Percentiles rank a stretch among this genome's conserved stretches.
Evolutionary conservation across 768 basidiomycete genomes (phyloP).

Genomic region (Hysterangium stoloniferum): DNA sequence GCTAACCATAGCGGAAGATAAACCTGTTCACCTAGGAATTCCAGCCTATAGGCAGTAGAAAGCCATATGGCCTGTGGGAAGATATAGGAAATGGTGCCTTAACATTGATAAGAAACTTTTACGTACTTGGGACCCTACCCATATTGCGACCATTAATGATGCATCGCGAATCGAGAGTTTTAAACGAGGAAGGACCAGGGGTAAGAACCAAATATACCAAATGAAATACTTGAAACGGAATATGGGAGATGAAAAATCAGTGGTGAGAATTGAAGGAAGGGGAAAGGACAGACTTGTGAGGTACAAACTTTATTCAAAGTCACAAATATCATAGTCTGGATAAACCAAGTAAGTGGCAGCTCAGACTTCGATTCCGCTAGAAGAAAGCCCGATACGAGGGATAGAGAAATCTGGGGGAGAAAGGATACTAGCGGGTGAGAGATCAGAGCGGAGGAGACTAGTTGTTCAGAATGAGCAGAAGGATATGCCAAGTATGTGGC

Average conservation of each 20-base stretch:
- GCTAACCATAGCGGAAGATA: slow-evolving; percentile 74
- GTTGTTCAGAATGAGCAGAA: slow-evolving; percentile 7
- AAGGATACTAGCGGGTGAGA: slow-evolving; percentile 63
- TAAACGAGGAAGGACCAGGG: slow-evolving; percentile 67
- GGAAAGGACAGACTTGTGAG: slow-evolving; percentile 58
- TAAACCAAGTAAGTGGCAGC: slow-evolving; percentile 79
- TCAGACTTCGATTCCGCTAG: slow-evolving; percentile 53
- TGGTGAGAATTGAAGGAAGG: background rate
- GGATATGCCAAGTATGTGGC: slow-evolving; percentile 86
- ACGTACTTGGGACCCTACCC: slow-evolving; percentile 56
- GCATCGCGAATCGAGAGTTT: slow-evolving; percentile 39
- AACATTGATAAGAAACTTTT: background rate
- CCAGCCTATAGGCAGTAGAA: slow-evolving; percentile 81
- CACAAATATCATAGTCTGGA: slow-evolving; percentile 89
- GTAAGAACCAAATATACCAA: slow-evolving; percentile 90
- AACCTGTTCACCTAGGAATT: slow-evolving; percentile 74
- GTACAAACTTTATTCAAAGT: slow-evolving; percentile 98
- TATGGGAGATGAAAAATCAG: slow-evolving; percentile 2
- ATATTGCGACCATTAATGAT: slow-evolving; percentile 41
- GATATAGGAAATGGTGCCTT: background rate
- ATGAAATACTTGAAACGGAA: slow-evolving; percentile 73
- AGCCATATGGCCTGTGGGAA: slow-evolving; percentile 71
- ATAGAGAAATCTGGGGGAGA: slow-evolving; percentile 70
- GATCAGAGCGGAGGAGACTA: background rate
- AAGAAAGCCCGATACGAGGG: slow-evolving; percentile 64